phyloP scores from a whole-genome alignment of 2,329 filamentous ascomycete genomes.

The Talaromyces sp. region DNA sequence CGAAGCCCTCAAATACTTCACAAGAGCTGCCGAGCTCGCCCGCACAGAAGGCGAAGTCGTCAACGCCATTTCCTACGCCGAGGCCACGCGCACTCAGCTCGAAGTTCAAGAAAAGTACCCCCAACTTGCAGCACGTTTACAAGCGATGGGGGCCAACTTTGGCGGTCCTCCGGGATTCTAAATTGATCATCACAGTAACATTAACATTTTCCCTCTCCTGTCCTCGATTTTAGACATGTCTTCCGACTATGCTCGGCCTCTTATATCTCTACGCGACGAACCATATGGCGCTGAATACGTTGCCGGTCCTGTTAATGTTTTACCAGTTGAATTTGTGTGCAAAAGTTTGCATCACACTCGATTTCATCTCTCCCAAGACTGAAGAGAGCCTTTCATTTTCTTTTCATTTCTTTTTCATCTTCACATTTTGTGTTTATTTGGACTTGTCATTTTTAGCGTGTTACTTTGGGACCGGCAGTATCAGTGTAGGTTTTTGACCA shows the following conservation, averaged over 20 bases:
- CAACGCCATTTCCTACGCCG: slow-evolving; percentile 92
- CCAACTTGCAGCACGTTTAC: slow-evolving; percentile 66
- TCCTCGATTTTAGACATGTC: slow-evolving; percentile 3
- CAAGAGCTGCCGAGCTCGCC: slow-evolving; percentile 88
- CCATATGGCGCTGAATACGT: not conserved
- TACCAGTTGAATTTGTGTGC: not conserved
- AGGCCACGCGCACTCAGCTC: slow-evolving; percentile 92
- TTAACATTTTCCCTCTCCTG: not conserved
- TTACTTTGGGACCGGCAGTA: not conserved
- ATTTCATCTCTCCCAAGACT: not conserved
- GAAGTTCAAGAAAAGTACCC: slow-evolving; percentile 86
- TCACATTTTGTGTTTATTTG: not conserved
- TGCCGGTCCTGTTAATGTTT: not conserved
- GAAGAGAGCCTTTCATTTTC: not conserved
- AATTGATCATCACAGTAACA: slow-evolving; percentile 11
- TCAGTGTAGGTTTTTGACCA: not conserved
- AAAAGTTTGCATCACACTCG: not conserved
- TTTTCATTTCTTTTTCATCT: not conserved
- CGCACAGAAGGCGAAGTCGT: slow-evolving; percentile 93
- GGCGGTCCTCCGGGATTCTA: slow-evolving; percentile 30
- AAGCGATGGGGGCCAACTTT: slow-evolving; percentile 48
- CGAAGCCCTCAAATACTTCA: slow-evolving; percentile 93
- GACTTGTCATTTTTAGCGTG: not conserved
- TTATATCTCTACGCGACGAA: no score
- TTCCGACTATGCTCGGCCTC: not conserved